Conservation (phyloP, 352 stramenopile genomes). For the Pythium aquatile region DNA sequence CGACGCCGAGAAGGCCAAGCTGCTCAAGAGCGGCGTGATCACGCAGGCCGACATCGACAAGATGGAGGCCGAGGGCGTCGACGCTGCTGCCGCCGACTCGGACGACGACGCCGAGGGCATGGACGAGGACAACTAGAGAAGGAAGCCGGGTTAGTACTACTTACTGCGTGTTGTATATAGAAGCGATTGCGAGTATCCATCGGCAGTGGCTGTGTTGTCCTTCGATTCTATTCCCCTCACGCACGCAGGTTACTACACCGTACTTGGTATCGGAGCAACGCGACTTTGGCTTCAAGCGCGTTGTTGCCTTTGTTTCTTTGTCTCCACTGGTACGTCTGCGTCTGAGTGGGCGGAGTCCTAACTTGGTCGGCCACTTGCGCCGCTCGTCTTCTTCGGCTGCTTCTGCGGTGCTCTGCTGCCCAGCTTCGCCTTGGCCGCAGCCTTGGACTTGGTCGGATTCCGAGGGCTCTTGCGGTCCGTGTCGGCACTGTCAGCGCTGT, state of each 20-base stretch:
- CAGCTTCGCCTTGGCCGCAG: constrained; percentile 16
- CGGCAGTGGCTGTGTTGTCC: neutral
- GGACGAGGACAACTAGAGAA: constrained; percentile 55
- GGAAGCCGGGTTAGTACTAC: constrained; percentile 2
- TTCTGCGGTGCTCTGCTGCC: constrained; percentile 20
- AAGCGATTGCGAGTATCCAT: constrained; percentile 2
- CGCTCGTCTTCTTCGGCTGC: constrained; percentile 19
- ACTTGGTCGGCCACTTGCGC: constrained; percentile 8
- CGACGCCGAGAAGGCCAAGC: constrained; percentile 70
- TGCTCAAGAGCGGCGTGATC: constrained; percentile 76
- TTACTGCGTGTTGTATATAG: constrained; percentile 4
- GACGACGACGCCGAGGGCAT: constrained; percentile 43
- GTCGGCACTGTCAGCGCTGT: constrained; percentile 24
- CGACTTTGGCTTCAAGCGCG: constrained; percentile 18
- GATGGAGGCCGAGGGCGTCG: constrained; percentile 51
- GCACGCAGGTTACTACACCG: neutral
- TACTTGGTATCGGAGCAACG: neutral
- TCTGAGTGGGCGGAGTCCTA: neutral
- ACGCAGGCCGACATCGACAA: constrained; percentile 85
- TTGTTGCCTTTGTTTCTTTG: neutral
- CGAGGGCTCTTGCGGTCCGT: constrained; percentile 25
- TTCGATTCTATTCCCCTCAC: neutral
- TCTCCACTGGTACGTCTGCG: neutral
- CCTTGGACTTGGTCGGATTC: constrained; percentile 19
- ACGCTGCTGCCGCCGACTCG: constrained; percentile 39